Conservation (phyloP, 495 filamentous ascomycete genomes). For the Podospora tetraspora region DNA sequence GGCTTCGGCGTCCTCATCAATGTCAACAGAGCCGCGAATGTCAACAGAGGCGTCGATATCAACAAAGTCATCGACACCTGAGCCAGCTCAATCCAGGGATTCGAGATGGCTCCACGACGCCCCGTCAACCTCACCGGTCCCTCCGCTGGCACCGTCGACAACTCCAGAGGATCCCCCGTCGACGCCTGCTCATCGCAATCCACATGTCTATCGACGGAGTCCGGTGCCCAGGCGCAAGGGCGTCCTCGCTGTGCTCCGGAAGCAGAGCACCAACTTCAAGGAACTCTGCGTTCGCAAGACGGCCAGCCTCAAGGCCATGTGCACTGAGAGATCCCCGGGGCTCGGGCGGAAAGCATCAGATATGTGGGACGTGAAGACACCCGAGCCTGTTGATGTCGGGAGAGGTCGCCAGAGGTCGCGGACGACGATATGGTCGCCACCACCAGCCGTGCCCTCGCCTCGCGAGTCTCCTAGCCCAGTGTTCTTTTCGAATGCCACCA, state of each 20-base stretch:
- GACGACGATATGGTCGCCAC: not conserved
- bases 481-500: not conserved
- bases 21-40: not conserved
- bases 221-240: not conserved
- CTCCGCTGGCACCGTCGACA: not conserved
- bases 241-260: not conserved
- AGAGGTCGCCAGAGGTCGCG: not conserved
- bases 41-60: not conserved
- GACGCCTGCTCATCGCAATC: not conserved
- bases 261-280: not conserved
- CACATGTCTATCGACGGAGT: not conserved
- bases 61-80: not conserved
- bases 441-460: not conserved
- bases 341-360: not conserved
- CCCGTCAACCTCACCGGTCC: not conserved
- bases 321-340: not conserved
- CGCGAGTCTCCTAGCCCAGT: not conserved
- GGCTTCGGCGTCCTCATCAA: not conserved
- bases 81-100: not conserved
- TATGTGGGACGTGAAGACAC: not conserved
- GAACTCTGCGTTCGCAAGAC: not conserved
- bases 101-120: not conserved
- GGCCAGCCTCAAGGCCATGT: not conserved
- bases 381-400: not conserved
- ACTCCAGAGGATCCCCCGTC: not conserved